phyloP scores from a whole-genome alignment of 2,329 filamentous ascomycete species.

The Paecilomyces dactylethromorphus region DNA sequence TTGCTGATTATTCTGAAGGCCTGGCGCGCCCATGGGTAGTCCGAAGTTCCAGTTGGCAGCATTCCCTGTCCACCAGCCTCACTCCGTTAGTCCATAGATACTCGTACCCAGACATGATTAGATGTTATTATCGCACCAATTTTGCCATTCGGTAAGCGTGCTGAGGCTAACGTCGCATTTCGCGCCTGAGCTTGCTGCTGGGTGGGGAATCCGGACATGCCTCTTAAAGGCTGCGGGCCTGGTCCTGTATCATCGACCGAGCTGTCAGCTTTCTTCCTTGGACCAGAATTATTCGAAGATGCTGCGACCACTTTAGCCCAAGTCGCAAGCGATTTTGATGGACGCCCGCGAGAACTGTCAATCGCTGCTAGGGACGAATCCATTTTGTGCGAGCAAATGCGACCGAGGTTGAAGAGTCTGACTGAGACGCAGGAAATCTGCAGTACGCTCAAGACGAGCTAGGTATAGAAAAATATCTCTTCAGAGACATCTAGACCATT shows the following conservation, averaged over 20 bases:
- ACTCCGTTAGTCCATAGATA: conserved; percentile 16
- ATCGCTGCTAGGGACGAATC: not conserved
- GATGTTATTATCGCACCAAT: conserved; percentile 36
- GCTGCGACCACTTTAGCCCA: conserved; percentile 1
- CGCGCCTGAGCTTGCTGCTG: conserved; percentile 44
- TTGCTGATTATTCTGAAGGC: conserved; percentile 44
- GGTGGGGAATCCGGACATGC: conserved; percentile 48
- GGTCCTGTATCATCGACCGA: conserved; percentile 31
- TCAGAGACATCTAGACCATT: not conserved
- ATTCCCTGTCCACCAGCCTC: conserved; percentile 34
- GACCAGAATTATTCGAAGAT: not conserved
- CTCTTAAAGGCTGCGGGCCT: conserved; percentile 45
- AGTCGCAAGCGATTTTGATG: conserved; percentile 1
- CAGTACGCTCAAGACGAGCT: not conserved
- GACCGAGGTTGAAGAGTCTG: not conserved
- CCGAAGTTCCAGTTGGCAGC: conserved; percentile 54
- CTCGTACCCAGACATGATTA: not conserved
- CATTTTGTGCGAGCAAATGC: not conserved
- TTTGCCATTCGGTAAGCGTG: conserved; percentile 49
- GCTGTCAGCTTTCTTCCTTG: conserved; percentile 7
- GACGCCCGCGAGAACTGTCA: not conserved
- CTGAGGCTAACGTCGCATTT: conserved; percentile 42
- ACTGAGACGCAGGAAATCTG: not conserved
- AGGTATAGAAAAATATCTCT: not conserved
- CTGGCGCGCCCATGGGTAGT: conserved; percentile 47